phyloP scores from a whole-genome alignment of 495 filamentous ascomycete species.

The Corynascus novoguineensis region DNA sequence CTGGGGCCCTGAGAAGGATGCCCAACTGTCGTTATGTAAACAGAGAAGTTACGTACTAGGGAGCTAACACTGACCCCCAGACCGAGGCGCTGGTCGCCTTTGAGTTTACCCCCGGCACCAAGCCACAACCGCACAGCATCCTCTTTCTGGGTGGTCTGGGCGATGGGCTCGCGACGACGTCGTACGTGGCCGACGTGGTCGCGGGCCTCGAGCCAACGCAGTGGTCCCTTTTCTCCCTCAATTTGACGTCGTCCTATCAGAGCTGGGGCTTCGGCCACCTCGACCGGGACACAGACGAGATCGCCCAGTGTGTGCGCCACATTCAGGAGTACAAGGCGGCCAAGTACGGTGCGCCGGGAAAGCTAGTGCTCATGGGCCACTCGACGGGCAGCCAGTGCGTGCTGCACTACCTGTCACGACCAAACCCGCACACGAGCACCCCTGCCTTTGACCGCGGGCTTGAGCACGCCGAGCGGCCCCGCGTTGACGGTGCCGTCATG shows the following conservation, averaged over 20 bases:
- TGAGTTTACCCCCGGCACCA: slow-evolving; percentile 29
- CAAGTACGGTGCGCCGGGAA: slow-evolving; percentile 34
- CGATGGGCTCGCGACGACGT: slow-evolving; percentile 62
- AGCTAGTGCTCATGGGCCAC: slow-evolving; percentile 71
- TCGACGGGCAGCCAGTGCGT: slow-evolving; percentile 70
- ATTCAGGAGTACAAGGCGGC: slow-evolving; percentile 39
- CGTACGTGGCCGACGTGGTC: slow-evolving; percentile 54
- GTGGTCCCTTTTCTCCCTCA: slow-evolving; percentile 58
- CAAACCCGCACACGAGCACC: slow-evolving; percentile 20
- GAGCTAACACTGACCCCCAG: slow-evolving; percentile 20
- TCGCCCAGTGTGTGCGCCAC: slow-evolving; percentile 59
- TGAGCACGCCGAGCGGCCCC: slow-evolving; percentile 31
- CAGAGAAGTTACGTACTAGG: too few species aligned
- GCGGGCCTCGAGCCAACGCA: slow-evolving; percentile 43
- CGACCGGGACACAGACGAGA: slow-evolving; percentile 58
- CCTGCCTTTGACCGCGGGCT: slow-evolving; percentile 16
- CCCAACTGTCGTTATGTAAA: too few species aligned
- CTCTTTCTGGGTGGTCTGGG: slow-evolving; percentile 70
- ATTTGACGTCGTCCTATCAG: slow-evolving; percentile 57
- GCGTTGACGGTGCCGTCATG: slow-evolving; percentile 63
- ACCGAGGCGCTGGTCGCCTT: slow-evolving; percentile 45
- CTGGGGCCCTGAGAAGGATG: too few species aligned
- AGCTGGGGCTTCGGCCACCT: slow-evolving; percentile 65
- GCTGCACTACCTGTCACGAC: slow-evolving; percentile 56
- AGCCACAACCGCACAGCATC: slow-evolving; percentile 49